Percentiles rank a stretch among this genome's conserved stretches.
Conservation (phyloP, 306 rosid genomes). For the Gynostemma pentaphyllum region DNA sequence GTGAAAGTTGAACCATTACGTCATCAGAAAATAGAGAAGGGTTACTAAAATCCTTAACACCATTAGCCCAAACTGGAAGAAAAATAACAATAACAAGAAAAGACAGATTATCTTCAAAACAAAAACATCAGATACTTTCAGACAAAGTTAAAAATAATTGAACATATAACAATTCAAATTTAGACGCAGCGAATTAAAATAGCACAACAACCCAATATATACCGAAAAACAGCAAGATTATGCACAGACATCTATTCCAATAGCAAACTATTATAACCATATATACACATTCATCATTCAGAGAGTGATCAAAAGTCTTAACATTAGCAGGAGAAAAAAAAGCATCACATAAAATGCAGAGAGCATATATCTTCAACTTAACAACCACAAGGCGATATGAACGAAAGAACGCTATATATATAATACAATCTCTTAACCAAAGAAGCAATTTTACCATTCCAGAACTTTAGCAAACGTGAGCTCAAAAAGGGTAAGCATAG, state of each 20-base stretch:
- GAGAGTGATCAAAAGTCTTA: too few relatives aligned
- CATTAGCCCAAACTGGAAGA: neutral
- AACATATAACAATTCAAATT: neutral
- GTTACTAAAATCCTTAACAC: neutral
- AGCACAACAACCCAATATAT: neutral
- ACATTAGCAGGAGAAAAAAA: neutral
- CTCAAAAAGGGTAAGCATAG: conserved; percentile 84
- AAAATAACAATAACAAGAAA: neutral
- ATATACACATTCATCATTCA: too few relatives aligned
- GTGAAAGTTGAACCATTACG: neutral
- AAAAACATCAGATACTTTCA: neutral
- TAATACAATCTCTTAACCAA: conserved; percentile 1
- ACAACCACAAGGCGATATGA: neutral
- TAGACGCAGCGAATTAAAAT: neutral
- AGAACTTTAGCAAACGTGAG: conserved; percentile 75
- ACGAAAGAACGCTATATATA: neutral
- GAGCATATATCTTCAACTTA: neutral
- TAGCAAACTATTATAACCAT: neutral
- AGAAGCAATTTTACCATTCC: conserved; percentile 51
- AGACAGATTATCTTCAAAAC: neutral
- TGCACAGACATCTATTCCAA: neutral
- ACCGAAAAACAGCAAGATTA: neutral
- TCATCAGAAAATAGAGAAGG: neutral
- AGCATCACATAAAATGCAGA: neutral
- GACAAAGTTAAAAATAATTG: neutral